phyloP scores from a whole-genome alignment of 306 rosid species.

The Rosa multiflora region DNA sequence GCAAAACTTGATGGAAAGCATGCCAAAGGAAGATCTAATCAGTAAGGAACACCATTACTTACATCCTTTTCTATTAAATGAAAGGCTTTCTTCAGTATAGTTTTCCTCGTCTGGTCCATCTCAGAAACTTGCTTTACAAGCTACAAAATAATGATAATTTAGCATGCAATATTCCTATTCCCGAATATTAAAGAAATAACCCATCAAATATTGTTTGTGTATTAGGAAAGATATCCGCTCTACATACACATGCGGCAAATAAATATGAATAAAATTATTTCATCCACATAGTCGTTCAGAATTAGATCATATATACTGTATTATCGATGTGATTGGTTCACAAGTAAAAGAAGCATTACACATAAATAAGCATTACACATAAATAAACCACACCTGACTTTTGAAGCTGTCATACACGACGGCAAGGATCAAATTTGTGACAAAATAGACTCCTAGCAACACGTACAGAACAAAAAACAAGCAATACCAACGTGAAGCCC shows the following conservation, averaged over 20 bases:
- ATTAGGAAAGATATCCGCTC: conserved; percentile 6
- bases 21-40: neutral
- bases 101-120: conserved; percentile 65
- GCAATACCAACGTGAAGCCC: conserved; percentile 94
- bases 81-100: conserved; percentile 77
- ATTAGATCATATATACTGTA: neutral
- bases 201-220: neutral
- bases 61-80: conserved; percentile 62
- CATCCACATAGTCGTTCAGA: neutral
- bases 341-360: conserved; percentile 6
- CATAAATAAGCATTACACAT: conserved; percentile 15
- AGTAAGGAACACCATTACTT: conserved; percentile 33
- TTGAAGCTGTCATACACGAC: conserved; percentile 96
- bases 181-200: conserved; percentile 4
- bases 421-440: conserved; percentile 92
- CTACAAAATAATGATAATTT: conserved; percentile 43
- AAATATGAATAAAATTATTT: conserved; percentile 14
- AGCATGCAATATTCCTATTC: conserved; percentile 26
- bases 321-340: neutral
- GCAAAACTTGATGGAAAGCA: neutral
- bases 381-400: conserved; percentile 58
- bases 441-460: conserved; percentile 94
- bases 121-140: conserved; percentile 78
- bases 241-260: conserved; percentile 21
- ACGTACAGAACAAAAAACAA: conserved; percentile 76